Evolutionary conservation across 2,329 filamentous ascomycete species (phyloP).

Genomic region (Fusarium chuoi): DNA sequence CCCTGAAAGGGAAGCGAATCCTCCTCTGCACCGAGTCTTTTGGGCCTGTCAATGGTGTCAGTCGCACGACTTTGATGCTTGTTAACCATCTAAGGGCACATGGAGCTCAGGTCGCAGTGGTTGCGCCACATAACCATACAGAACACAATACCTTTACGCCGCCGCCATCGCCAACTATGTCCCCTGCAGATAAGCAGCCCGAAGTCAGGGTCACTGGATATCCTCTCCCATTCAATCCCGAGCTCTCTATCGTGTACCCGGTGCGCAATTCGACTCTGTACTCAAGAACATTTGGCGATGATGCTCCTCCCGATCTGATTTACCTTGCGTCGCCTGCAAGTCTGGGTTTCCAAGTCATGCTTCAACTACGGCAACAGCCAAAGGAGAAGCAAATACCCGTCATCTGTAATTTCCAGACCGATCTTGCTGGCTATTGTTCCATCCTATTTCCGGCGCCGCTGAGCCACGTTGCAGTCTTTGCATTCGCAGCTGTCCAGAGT

Average conservation of each 20-base stretch:
- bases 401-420: constrained; percentile 78
- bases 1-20: constrained; percentile 69
- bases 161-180: constrained; percentile 48
- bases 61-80: constrained; percentile 74
- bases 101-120: constrained; percentile 72
- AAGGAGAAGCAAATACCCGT: constrained; percentile 65
- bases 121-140: constrained; percentile 70
- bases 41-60: constrained; percentile 79
- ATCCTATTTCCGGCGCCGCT: constrained; percentile 75
- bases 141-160: constrained; percentile 65
- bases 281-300: constrained; percentile 65
- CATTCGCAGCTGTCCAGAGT: constrained; percentile 72
- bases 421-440: constrained; percentile 74
- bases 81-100: constrained; percentile 73
- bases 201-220: constrained; percentile 72
- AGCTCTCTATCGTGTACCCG: constrained; percentile 75
- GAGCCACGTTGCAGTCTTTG: constrained; percentile 68
- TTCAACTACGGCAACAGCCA: constrained; percentile 72
- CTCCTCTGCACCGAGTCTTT: constrained; percentile 77
- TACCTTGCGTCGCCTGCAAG: constrained; percentile 77
- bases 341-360: constrained; percentile 75
- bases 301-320: constrained; percentile 68
- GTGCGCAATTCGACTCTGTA: constrained; percentile 72
- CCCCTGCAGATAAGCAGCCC: constrained; percentile 47
- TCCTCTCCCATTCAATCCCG: constrained; percentile 76